Base-by-base conservation (phyloP, 768 basidiomycete species). In the Hortiboletus campestris region DNA sequence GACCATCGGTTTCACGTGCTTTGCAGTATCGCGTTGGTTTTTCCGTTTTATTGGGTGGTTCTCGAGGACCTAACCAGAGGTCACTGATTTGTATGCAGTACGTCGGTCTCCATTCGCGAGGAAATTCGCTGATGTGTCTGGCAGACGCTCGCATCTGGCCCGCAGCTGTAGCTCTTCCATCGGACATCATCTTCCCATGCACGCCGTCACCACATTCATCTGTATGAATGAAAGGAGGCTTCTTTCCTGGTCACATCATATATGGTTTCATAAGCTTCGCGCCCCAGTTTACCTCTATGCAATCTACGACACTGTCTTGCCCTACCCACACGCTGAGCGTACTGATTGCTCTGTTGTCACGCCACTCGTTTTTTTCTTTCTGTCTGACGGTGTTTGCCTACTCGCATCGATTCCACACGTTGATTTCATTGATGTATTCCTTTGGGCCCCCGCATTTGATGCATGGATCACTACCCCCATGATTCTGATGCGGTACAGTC, bases 11-110 rank as follows among this genome's bases (percentile, higher is more conserved):
- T 28, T 57, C 47, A 61, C 10, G 20, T 4, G 36, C 10, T 31
- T 11, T n/a, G 6, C 1, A 72, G 71, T 71, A 29, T 61, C 32
- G 9, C 59, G 32, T 48, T 71, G 62, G 65, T 22, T 71, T 43
- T 54, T 67, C 40, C 58, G 40, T 58, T 38, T 62, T 55, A 50
- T 69, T 44, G 57, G 52, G 46, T 63, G 63, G 69, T 51, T 71
- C 34, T 59, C 59, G 56, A 63, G 62, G 59, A 57, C 62, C 59
- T 71, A 48, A 41, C 38, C 46, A 51, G 59, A 59, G 60, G 62
- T 25, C 58, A 50, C 22, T 38, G 25, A 25, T 25, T 6, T 25
- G 25, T 25, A 25, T 25, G 34, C 55, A 16, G 65, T 61, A 42
- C 41, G 63, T 56, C 44, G 12, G 14, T 46, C 46, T 16, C 11